Conservation (phyloP, 2,329 filamentous ascomycete genomes). For the Epichloe sibirici region DNA sequence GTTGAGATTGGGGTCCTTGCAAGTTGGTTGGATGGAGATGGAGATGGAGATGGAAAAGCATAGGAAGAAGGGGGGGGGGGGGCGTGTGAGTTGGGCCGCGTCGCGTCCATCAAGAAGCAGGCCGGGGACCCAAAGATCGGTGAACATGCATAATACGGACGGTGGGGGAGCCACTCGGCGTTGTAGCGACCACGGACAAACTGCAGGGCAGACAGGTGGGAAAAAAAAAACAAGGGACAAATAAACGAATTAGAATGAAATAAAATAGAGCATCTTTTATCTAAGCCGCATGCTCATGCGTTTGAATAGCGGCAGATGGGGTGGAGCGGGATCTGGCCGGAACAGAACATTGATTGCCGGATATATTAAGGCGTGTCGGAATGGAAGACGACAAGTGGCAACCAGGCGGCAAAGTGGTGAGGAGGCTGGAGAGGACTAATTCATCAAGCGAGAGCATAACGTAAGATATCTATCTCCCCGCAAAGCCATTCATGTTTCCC, state of each 20-base stretch:
- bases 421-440: neutral
- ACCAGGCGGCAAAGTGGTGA: neutral
- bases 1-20: neutral
- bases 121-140: slow-evolving; percentile 2
- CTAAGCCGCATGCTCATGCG: neutral
- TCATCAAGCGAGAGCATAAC: neutral
- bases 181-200: neutral
- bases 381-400: neutral
- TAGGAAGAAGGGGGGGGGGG: neutral
- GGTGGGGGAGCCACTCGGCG: too few relatives aligned
- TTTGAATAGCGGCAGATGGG: neutral
- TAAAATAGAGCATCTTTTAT: neutral
- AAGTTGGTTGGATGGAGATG: too few relatives aligned
- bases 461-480: neutral
- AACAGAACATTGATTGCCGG: neutral
- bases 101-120: neutral
- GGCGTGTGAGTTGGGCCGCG: slow-evolving; percentile 1
- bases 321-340: neutral
- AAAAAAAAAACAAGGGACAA: neutral
- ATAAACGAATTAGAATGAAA: neutral
- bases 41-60: too few relatives aligned
- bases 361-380: neutral
- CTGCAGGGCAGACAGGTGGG: neutral
- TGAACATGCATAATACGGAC: neutral
- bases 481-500: neutral